A percentile compares a stretch with the other conserved stretches of the same genome.
Conservation (phyloP, 148 eudicot genomes). For the Rhododendron ovatum region DNA sequence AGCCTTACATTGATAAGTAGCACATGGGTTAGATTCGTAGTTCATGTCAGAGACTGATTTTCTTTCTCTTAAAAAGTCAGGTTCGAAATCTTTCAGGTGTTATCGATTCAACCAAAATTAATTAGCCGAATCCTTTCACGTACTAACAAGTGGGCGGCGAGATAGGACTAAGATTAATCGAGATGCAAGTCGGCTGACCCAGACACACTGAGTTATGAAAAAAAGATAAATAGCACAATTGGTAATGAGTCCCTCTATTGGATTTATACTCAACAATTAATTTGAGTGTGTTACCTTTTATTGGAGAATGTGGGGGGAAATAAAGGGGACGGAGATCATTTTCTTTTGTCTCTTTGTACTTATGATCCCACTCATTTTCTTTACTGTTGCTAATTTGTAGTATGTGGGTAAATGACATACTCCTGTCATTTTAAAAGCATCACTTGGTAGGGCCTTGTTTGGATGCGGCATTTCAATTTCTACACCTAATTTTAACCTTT, state of each 20-base stretch:
- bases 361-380: slow-evolving; percentile 11
- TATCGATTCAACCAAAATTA: too few relatives aligned
- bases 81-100: too few relatives aligned
- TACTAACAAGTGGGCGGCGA: too few relatives aligned
- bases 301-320: background rate
- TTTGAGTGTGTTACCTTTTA: slow-evolving; percentile 13
- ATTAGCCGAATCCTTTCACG: too few relatives aligned
- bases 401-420: background rate
- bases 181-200: too few relatives aligned
- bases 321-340: slow-evolving; percentile 11
- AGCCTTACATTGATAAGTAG: background rate
- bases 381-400: background rate
- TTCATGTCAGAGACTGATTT: too few relatives aligned
- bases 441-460: background rate
- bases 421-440: background rate
- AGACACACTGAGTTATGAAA: too few relatives aligned
- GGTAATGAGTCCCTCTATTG: slow-evolving; percentile 19
- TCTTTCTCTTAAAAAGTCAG: too few relatives aligned
- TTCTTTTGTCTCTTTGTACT: slow-evolving; percentile 27
- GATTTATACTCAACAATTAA: slow-evolving; percentile 16
- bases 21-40: too few relatives aligned
- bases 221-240: slow-evolving; percentile 1
- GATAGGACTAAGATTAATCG: too few relatives aligned
- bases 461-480: background rate
- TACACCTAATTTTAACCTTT: background rate